Conservation (phyloP, 139 green algal genomes). For the Chlamydomonas incerta region DNA sequence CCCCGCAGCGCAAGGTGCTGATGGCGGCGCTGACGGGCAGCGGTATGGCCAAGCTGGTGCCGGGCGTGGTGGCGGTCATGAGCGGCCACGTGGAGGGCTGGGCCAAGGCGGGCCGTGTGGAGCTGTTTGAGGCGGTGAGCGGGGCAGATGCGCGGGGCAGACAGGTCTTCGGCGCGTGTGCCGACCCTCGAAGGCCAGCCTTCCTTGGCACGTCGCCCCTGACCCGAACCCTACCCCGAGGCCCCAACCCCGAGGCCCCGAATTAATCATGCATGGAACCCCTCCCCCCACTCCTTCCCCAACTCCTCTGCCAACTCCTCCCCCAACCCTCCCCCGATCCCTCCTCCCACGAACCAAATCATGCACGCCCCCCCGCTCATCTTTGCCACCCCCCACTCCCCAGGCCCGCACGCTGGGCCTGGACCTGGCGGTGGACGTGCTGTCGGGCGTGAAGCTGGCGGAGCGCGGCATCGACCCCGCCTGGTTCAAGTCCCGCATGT, state of each 20-base stretch:
- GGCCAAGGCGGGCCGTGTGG: neutral
- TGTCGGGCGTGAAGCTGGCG: constrained; percentile 27
- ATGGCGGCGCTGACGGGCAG: neutral
- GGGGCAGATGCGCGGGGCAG: neutral
- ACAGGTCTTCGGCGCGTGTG: too few species aligned
- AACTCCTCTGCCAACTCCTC: too few species aligned
- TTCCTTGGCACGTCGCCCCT: too few species aligned
- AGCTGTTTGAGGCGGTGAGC: constrained; percentile 1
- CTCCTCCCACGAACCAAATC: neutral
- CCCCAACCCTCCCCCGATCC: too few species aligned
- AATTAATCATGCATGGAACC: too few species aligned
- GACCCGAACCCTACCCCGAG: too few species aligned
- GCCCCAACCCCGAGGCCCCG: too few species aligned
- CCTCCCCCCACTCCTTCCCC: too few species aligned
- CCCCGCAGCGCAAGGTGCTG: constrained; percentile 10
- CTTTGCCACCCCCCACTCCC: too few species aligned
- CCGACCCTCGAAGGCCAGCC: too few species aligned
- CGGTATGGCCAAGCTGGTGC: neutral
- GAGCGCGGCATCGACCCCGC: constrained; percentile 2
- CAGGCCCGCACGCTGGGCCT: constrained; percentile 33
- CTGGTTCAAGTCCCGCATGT: constrained; percentile 33
- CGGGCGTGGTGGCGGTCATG: neutral
- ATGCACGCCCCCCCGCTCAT: too few species aligned
- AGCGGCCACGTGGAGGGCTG: neutral
- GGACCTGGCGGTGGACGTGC: constrained; percentile 43